These are phyloP conservation scores for Prunus dulcis DNA, from an alignment of 306 rosid species.

Conservation along the genomic window DNA sequence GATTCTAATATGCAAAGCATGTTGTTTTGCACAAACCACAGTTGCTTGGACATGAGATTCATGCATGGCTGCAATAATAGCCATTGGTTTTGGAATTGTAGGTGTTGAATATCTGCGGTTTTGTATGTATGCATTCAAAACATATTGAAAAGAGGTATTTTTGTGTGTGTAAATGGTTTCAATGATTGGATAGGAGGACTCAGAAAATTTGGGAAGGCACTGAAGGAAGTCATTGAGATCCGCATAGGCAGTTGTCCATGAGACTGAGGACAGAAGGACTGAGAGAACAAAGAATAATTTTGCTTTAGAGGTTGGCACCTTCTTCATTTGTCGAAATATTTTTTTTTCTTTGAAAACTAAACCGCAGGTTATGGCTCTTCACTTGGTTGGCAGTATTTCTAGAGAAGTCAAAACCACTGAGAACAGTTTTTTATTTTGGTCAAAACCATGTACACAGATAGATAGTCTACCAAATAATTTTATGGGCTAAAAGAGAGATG, in stretches of 20 bases:
- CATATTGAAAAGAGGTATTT: conserved; percentile 18
- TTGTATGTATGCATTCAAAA: conserved; percentile 13
- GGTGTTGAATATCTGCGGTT: conserved; percentile 21
- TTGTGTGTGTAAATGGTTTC: conserved; percentile 15
- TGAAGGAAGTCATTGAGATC: neutral
- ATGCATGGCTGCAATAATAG: conserved; percentile 17
- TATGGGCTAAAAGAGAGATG: too few species aligned
- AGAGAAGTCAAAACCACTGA: neutral
- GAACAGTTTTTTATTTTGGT: too few species aligned
- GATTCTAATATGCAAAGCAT: conserved; percentile 21
- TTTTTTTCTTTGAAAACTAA: too few species aligned
- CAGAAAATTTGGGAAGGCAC: conserved; percentile 12
- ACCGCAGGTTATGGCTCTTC: neutral
- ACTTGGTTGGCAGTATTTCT: neutral
- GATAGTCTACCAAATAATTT: too few species aligned
- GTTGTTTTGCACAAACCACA: conserved; percentile 14
- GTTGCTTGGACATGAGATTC: conserved; percentile 29
- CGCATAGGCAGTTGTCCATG: neutral
- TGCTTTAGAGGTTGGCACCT: neutral
- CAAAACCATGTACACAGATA: too few species aligned
- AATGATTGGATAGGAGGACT: conserved; percentile 2
- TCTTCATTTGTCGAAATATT: neutral
- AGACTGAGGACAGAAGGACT: conserved; percentile 4
- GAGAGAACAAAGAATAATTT: neutral
- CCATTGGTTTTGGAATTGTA: conserved; percentile 23